Evolutionary conservation across 1,284 basidiomycete genomes (phyloP).

Genomic region (Sporisorium graminicola): DNA sequence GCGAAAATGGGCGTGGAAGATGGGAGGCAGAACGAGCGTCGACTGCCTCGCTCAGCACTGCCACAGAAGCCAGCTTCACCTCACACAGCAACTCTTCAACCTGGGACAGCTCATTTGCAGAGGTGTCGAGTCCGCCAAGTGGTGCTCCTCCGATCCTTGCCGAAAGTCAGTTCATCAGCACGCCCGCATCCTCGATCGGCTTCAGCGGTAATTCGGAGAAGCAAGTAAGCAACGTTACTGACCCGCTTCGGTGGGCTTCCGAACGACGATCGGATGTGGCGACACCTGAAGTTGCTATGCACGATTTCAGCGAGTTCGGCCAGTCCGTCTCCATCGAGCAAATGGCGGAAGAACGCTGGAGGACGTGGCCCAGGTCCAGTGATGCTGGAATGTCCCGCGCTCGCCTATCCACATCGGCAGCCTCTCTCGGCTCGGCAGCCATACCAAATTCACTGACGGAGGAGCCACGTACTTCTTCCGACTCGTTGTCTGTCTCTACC

Average conservation of each 20-base stretch:
- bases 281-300: slow-evolving; percentile 25
- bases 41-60: slow-evolving; percentile 19
- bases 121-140: slow-evolving; percentile 4
- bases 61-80: slow-evolving; percentile 20
- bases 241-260: not conserved
- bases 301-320: slow-evolving; percentile 46
- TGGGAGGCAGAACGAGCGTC: slow-evolving; percentile 11
- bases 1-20: not conserved
- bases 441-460: not conserved
- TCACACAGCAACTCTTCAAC: slow-evolving; percentile 17
- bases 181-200: slow-evolving; percentile 29
- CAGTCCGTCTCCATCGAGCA: slow-evolving; percentile 43
- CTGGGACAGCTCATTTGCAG: slow-evolving; percentile 29
- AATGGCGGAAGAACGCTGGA: slow-evolving; percentile 43
- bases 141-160: not conserved
- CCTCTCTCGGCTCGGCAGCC: not conserved
- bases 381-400: not conserved
- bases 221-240: not conserved
- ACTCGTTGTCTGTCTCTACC: slow-evolving; percentile 16
- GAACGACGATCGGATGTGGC: not conserved
- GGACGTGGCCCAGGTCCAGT: slow-evolving; percentile 34
- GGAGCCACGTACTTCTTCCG: slow-evolving; percentile 12
- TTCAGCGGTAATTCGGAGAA: not conserved
- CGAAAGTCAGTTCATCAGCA: not conserved
- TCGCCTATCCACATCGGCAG: not conserved